Conservation (phyloP, 345 rosid species). For the Turnera subulata region DNA sequence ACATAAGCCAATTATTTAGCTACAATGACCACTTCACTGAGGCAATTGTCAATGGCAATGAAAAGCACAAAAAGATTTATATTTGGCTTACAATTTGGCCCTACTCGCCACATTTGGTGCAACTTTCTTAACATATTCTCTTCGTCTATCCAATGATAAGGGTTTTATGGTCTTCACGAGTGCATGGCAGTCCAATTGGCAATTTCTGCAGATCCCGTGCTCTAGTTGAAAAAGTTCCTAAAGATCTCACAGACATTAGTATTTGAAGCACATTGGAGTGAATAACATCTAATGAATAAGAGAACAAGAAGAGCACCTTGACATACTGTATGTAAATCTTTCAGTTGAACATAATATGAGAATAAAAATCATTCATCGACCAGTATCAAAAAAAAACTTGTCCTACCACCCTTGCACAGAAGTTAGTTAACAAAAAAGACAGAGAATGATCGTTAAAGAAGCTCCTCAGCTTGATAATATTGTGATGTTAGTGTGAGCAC, state of each 20-base stretch:
- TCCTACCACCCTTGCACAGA: too few species aligned
- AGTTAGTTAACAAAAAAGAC: too few species aligned
- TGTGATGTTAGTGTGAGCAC: too few species aligned
- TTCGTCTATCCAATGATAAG: constrained; percentile 59
- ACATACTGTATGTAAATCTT: neutral
- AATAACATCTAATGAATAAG: neutral
- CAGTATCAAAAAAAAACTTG: too few species aligned
- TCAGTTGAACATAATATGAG: neutral
- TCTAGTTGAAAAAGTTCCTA: constrained; percentile 92
- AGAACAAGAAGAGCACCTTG: neutral
- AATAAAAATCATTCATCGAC: neutral
- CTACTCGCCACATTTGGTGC: constrained; percentile 67
- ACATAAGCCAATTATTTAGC: neutral
- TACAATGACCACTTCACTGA: neutral
- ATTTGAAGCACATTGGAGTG: neutral
- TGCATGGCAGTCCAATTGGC: constrained; percentile 82
- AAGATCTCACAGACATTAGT: constrained; percentile 10
- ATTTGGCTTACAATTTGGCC: constrained; percentile 59
- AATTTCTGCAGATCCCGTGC: constrained; percentile 75
- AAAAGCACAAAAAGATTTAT: neutral
- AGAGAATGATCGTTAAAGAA: too few species aligned
- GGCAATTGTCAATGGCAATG: neutral
- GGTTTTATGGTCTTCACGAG: constrained; percentile 68
- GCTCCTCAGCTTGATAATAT: too few species aligned
- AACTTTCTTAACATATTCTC: constrained; percentile 43